A percentile compares a stretch with the other conserved stretches of the same genome.
phyloP scores from a whole-genome alignment of 2,329 filamentous ascomycete genomes.

The Fusarium redolens region DNA sequence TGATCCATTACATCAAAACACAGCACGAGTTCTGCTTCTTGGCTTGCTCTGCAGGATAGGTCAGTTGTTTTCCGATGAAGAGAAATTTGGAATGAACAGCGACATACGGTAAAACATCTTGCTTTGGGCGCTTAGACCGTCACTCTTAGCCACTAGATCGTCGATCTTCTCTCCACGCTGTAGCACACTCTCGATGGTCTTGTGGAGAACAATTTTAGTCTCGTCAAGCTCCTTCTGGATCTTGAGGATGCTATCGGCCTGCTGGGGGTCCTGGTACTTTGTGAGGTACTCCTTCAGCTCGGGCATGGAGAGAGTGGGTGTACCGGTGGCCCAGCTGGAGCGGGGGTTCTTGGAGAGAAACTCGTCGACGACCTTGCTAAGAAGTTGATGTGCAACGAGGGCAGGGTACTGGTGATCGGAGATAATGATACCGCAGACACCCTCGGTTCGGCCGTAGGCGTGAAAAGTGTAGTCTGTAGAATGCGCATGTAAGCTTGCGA shows the following conservation, averaged over 20 bases:
- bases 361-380: conserved; percentile 88
- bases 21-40: conserved; percentile 87
- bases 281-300: conserved; percentile 80
- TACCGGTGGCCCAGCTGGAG: conserved; percentile 71
- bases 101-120: conserved; percentile 94
- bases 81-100: not conserved
- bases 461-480: conserved; percentile 77
- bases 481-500: conserved; percentile 28
- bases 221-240: conserved; percentile 97
- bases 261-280: conserved; percentile 85
- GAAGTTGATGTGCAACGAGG: conserved; percentile 85
- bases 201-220: conserved; percentile 96
- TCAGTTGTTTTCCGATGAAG: conserved; percentile 1
- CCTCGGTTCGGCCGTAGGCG: conserved; percentile 79
- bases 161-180: conserved; percentile 98
- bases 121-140: conserved; percentile 88
- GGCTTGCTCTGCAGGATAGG: conserved; percentile 64
- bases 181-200: conserved; percentile 89
- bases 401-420: conserved; percentile 80
- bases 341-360: conserved; percentile 82
- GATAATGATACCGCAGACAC: conserved; percentile 81
- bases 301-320: conserved; percentile 70
- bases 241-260: conserved; percentile 93
- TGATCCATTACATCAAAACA: conserved; percentile 68
- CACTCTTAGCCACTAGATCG: conserved; percentile 91